A percentile compares a stretch with the other conserved stretches of the same genome.
Conservation (phyloP, 192 early-diverging fungal species). For the Piromyces sp. region DNA sequence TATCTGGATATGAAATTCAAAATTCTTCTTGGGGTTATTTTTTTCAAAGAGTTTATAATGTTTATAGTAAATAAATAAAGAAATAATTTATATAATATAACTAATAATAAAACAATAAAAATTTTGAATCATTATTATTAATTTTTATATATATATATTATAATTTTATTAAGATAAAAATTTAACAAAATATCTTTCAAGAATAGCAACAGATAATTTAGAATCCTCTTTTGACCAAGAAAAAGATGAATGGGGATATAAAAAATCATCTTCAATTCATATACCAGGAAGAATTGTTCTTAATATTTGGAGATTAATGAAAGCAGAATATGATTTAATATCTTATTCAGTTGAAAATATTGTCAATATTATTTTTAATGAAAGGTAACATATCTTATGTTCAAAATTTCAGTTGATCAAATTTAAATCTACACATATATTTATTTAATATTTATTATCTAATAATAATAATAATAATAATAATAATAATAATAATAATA, state of each 20-base stretch:
- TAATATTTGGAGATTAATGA: constrained; percentile 77
- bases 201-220: constrained; percentile 2
- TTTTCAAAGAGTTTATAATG: constrained; percentile 29
- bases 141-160: background rate
- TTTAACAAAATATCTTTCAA: background rate
- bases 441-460: too few species aligned
- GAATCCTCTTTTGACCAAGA: constrained; percentile 16
- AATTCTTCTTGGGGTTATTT: constrained; percentile 78
- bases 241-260: constrained; percentile 34
- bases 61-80: constrained; percentile 6
- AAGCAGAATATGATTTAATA: constrained; percentile 52
- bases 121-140: background rate
- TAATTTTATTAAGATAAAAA: background rate
- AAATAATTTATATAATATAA: background rate
- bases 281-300: constrained; percentile 61
- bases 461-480: too few species aligned
- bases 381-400: constrained; percentile 31
- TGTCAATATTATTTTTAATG: constrained; percentile 49
- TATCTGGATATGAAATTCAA: constrained; percentile 77
- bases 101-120: constrained; percentile 16
- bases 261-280: constrained; percentile 42
- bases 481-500: too few species aligned
- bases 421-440: too few species aligned
- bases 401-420: too few species aligned
- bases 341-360: constrained; percentile 65